phyloP scores from a whole-genome alignment of 352 stramenopile genomes.

The Phytophthora sp. region DNA sequence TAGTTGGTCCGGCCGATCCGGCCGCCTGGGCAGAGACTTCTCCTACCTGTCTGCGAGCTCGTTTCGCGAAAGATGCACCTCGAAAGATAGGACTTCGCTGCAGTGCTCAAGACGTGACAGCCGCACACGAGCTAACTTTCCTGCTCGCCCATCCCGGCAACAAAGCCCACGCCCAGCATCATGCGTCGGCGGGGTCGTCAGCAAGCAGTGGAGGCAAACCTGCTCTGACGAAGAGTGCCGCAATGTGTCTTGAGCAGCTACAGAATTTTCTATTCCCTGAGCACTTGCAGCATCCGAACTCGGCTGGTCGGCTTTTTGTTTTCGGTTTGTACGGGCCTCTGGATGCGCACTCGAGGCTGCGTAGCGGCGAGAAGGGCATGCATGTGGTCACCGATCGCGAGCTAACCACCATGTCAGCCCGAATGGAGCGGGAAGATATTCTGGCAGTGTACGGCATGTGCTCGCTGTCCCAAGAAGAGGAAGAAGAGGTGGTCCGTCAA shows the following conservation, averaged over 20 bases:
- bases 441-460: conserved; percentile 73
- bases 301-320: conserved; percentile 77
- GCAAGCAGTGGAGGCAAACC: not conserved
- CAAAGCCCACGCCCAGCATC: conserved; percentile 6
- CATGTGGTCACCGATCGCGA: conserved; percentile 80
- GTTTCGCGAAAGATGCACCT: conserved; percentile 41
- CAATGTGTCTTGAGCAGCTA: conserved; percentile 62
- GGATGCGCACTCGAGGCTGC: conserved; percentile 58
- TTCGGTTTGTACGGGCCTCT: conserved; percentile 85
- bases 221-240: conserved; percentile 8
- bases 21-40: conserved; percentile 33
- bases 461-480: conserved; percentile 67
- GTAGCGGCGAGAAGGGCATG: conserved; percentile 58
- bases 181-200: not conserved
- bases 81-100: conserved; percentile 50
- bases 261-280: conserved; percentile 80
- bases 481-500: conserved; percentile 78
- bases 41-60: conserved; percentile 39
- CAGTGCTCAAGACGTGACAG: conserved; percentile 40
- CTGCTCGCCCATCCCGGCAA: conserved; percentile 36
- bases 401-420: conserved; percentile 74
- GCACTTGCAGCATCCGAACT: conserved; percentile 80
- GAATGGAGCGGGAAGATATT: conserved; percentile 86
- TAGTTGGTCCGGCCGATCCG: conserved; percentile 46
- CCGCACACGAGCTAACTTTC: conserved; percentile 47